These are phyloP conservation scores for Fraxinus platypoda DNA, from an alignment of 305 asterid genomes.

Conservation along the genomic window DNA sequence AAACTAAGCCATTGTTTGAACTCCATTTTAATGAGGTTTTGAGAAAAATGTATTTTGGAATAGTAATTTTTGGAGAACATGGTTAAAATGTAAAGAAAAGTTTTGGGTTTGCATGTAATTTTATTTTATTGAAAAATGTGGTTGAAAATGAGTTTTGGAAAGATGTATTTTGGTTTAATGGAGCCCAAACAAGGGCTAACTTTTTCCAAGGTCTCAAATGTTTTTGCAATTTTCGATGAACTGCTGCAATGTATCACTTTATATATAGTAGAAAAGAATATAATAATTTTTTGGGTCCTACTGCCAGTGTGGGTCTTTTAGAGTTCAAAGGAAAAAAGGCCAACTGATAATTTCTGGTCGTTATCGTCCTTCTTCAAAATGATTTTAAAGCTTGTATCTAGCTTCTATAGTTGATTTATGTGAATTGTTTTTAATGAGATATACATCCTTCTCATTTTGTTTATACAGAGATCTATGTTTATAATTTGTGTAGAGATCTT, in stretches of 20 bases:
- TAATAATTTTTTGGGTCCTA: background rate
- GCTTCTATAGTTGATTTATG: background rate
- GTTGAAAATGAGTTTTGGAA: background rate
- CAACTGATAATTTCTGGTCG: slow-evolving; percentile 8
- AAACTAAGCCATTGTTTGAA: background rate
- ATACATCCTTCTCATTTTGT: background rate
- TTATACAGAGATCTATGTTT: background rate
- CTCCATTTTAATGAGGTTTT: background rate
- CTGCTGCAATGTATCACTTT: background rate
- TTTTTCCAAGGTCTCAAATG: background rate
- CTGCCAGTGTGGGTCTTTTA: background rate
- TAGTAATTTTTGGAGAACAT: background rate
- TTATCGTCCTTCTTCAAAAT: background rate
- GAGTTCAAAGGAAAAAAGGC: slow-evolving; percentile 5
- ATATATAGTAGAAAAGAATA: background rate
- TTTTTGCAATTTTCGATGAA: background rate
- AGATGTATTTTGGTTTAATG: background rate
- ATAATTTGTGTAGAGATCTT: background rate
- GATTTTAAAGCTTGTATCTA: background rate
- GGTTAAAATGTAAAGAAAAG: background rate
- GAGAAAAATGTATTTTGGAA: background rate
- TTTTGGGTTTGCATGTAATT: background rate
- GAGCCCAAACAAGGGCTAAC: background rate
- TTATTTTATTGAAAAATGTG: background rate
- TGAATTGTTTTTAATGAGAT: background rate